Conservation (phyloP, 2,329 filamentous ascomycete species). For the Aspergillus fructus region DNA sequence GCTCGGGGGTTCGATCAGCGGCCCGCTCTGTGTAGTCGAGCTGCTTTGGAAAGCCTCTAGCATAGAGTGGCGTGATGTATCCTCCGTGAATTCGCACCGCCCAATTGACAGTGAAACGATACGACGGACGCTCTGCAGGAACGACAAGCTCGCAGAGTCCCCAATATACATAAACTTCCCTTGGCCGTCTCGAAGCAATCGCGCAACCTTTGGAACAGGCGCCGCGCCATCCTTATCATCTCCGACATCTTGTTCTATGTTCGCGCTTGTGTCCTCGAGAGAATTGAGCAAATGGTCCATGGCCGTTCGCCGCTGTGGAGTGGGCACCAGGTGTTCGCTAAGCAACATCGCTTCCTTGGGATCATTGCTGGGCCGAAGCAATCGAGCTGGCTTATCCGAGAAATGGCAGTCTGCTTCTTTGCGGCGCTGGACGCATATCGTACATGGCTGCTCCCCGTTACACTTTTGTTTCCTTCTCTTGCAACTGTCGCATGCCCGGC, state of each 20-base stretch:
- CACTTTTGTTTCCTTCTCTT: conserved; percentile 54
- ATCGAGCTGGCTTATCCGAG: conserved; percentile 35
- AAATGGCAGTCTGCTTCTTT: conserved; percentile 44
- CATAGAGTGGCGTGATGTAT: conserved; percentile 43
- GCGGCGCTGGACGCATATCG: conserved; percentile 48
- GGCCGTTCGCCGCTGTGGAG: conserved; percentile 33
- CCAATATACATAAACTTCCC: conserved; percentile 57
- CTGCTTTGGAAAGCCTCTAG: conserved; percentile 40
- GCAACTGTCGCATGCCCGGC: conserved; percentile 46
- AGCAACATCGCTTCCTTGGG: conserved; percentile 34
- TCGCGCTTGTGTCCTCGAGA: conserved; percentile 31
- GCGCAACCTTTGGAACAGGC: conserved; percentile 39
- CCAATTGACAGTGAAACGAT: conserved; percentile 49
- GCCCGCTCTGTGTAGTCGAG: conserved; percentile 28
- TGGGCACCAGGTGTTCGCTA: conserved; percentile 30
- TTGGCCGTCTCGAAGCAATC: conserved; percentile 52
- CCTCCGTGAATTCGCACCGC: conserved; percentile 41
- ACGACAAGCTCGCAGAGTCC: conserved; percentile 54
- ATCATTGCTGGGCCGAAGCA: conserved; percentile 30
- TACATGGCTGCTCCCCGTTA: conserved; percentile 51
- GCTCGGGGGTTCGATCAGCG: conserved; percentile 31
- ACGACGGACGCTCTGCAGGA: conserved; percentile 53
- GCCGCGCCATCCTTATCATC: conserved; percentile 35
- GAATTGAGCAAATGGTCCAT: conserved; percentile 36
- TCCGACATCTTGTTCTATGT: conserved; percentile 27